These are phyloP conservation scores for Ceratobasidium sp. DNA, from an alignment of 1,284 basidiomycete species.

Conservation along the genomic window DNA sequence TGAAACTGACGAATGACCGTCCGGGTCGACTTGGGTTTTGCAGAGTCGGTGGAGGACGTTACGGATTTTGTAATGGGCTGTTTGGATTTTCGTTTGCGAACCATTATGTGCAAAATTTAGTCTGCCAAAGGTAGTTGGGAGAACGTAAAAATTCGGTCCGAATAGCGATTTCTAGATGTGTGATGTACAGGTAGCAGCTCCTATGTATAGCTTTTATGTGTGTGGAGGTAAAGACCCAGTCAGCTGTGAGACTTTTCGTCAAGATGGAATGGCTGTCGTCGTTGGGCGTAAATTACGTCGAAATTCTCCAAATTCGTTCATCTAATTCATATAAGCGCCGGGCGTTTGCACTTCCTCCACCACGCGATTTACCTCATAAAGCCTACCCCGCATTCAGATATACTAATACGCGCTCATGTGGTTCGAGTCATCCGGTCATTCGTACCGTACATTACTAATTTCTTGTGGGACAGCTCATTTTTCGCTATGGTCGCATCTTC, in stretches of 20 bases:
- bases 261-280: neutral
- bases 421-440: too few species aligned
- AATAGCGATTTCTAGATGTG: neutral
- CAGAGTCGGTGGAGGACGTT: constrained; percentile 45
- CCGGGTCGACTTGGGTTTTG: constrained; percentile 63
- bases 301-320: too few species aligned
- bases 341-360: neutral
- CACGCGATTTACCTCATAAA: neutral
- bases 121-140: neutral
- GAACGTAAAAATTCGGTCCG: neutral
- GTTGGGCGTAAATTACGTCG: too few species aligned
- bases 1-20: constrained; percentile 73
- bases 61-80: constrained; percentile 12
- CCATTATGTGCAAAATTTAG: neutral
- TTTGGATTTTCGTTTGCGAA: constrained; percentile 29
- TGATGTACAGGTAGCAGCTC: too few species aligned
- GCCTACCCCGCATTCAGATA: neutral
- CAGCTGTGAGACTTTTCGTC: too few species aligned
- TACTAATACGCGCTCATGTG: neutral
- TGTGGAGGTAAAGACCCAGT: too few species aligned
- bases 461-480: too few species aligned
- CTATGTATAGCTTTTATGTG: too few species aligned
- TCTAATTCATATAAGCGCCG: neutral
- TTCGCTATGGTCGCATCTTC: too few species aligned
- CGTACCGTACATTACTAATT: too few species aligned